phyloP scores from a whole-genome alignment of 495 filamentous ascomycete species.

The Podospora appendiculata region DNA sequence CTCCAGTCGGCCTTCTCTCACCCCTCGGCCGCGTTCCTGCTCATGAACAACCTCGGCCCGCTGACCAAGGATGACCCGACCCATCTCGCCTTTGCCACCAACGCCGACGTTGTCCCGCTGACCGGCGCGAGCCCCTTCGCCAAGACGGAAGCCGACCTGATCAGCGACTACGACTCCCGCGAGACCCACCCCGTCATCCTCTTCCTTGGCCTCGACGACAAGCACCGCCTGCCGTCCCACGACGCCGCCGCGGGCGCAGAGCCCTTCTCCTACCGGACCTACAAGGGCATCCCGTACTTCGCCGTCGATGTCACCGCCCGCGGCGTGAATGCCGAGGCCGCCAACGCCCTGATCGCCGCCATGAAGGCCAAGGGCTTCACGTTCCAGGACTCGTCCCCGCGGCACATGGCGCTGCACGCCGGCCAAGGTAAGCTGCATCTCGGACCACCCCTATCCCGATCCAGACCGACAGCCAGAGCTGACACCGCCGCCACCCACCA shows the following conservation, averaged over 20 bases:
- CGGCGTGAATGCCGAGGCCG: constrained; percentile 37
- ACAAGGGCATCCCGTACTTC: constrained; percentile 75
- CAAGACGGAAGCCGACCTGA: constrained; percentile 61
- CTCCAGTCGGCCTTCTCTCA: constrained; percentile 68
- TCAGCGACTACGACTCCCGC: constrained; percentile 66
- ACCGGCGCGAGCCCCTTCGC: constrained; percentile 65
- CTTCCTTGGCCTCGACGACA: constrained; percentile 83
- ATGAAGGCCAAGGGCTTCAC: constrained; percentile 23
- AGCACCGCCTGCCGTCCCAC: constrained; percentile 21
- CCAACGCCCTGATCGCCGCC: constrained; percentile 39
- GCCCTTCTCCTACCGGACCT: constrained; percentile 38
- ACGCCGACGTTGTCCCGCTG: constrained; percentile 58
- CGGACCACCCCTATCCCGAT: no score
- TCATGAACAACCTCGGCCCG: constrained; percentile 73
- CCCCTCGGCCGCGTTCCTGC: constrained; percentile 60
- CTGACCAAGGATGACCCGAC: constrained; percentile 47
- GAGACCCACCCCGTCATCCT: constrained; percentile 59
- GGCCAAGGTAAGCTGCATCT: constrained; percentile 28
- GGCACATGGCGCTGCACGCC: constrained; percentile 32
- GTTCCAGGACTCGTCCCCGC: constrained; percentile 16
- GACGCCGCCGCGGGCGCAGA: background rate
- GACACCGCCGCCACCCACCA: background rate
- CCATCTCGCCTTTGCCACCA: constrained; percentile 53
- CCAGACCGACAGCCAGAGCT: background rate
- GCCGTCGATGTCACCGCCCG: constrained; percentile 81